Percentiles rank a stretch among this genome's conserved stretches.
Evolutionary conservation across 305 asterid species (phyloP).

Genomic region (Rubia tinctorum): DNA sequence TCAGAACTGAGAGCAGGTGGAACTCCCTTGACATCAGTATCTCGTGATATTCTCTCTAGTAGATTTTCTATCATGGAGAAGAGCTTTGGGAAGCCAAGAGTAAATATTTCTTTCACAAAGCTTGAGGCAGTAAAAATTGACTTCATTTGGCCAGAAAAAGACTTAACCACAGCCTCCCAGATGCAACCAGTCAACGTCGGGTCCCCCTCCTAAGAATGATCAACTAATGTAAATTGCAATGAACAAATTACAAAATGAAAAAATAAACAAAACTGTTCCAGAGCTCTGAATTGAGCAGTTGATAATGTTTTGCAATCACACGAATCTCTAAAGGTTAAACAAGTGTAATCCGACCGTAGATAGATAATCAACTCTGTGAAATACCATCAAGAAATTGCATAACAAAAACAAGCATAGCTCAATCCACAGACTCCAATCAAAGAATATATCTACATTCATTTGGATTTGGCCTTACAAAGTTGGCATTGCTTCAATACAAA

Average conservation of each 20-base stretch:
- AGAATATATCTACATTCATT: background rate
- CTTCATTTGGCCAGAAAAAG: slow-evolving; percentile 94
- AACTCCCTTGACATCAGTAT: slow-evolving; percentile 97
- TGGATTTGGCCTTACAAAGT: background rate
- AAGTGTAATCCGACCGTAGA: background rate
- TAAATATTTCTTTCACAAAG: slow-evolving; percentile 90
- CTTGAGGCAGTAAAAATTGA: slow-evolving; percentile 92
- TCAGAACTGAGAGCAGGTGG: slow-evolving; percentile 81
- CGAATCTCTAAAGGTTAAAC: background rate
- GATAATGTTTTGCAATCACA: background rate
- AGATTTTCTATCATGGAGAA: slow-evolving; percentile 73
- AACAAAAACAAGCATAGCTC: background rate
- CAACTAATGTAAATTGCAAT: slow-evolving; percentile 18
- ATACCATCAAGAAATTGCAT: background rate
- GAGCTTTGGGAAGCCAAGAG: slow-evolving; percentile 91
- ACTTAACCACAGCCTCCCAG: slow-evolving; percentile 87
- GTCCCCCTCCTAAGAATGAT: slow-evolving; percentile 68
- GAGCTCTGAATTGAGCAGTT: background rate
- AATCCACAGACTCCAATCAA: background rate
- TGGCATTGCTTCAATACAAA: background rate
- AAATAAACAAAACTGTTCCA: background rate
- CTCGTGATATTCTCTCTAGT: slow-evolving; percentile 94
- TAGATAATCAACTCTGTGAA: background rate
- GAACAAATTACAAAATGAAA: background rate
- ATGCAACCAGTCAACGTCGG: slow-evolving; percentile 82